Evolutionary conservation across 1,284 basidiomycete species (phyloP).

Genomic region (Moesziomyces antarcticus): DNA sequence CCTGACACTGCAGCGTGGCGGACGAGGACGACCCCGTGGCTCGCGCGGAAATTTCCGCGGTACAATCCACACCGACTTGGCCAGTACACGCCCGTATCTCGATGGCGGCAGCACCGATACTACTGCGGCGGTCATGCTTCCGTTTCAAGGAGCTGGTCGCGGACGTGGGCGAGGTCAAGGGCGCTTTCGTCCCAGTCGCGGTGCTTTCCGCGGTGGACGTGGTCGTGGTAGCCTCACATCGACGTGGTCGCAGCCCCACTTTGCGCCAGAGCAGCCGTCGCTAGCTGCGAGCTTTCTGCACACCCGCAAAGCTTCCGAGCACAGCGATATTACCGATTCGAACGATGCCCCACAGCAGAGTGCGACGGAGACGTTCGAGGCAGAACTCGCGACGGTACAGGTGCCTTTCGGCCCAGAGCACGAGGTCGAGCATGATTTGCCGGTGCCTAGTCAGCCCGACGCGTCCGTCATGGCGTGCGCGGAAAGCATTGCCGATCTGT

Average conservation of each 20-base stretch:
- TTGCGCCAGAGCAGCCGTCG: background rate
- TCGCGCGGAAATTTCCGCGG: background rate
- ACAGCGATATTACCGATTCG: too few species aligned
- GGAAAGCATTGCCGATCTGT: background rate
- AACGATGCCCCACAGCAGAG: too few species aligned
- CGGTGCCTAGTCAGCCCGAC: too few species aligned
- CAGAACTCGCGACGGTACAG: too few species aligned
- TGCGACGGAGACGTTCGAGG: too few species aligned
- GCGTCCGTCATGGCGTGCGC: too few species aligned
- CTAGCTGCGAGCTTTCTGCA: too few species aligned
- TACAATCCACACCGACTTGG: background rate
- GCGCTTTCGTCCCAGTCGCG: background rate
- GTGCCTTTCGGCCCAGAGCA: too few species aligned
- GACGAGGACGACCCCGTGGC: slow-evolving; percentile 1
- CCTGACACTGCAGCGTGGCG: background rate
- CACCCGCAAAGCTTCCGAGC: too few species aligned
- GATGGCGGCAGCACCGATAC: background rate
- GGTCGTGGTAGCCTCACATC: background rate
- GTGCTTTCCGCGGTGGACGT: background rate
- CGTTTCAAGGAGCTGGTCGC: background rate
- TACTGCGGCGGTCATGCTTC: background rate
- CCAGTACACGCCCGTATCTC: background rate
- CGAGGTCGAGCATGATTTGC: too few species aligned
- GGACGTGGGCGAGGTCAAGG: background rate
- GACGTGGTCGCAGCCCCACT: background rate